Base-by-base conservation (phyloP, 148 eudicot genomes). In the Fallopia convolvulus region DNA sequence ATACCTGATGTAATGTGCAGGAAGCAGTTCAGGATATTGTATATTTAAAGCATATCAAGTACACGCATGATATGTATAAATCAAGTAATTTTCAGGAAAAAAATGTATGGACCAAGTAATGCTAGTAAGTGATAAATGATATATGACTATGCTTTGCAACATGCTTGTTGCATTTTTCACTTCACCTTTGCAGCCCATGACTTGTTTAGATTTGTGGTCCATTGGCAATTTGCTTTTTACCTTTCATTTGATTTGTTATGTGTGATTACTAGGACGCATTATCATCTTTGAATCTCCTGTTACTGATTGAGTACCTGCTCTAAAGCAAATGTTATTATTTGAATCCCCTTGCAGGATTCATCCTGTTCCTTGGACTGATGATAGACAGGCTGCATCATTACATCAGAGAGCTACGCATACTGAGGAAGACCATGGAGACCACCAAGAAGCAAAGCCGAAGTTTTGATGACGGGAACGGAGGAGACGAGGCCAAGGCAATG, bases 331-430 rank as follows among this genome's bases (percentile, higher is more conserved):
- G 30, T 26, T 26, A 26, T 26, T 26, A n/a, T 26, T 0, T 26
- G 46, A 72, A 44, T 44, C 47, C 32, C 15, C 33, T 47, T 81
- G 77, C 89, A 88, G 89, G 91, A 74, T 83, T 86, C 56, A 78
- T 84, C 46, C 74, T 86, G 40, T 86, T 84, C 82, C 85, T 88
- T 48, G 88, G 86, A 72, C 79, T 84, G 72, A 75, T 88, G 85
- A 81, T 84, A 79, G 86, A 81, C 77, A 86, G 82, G 80, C 70
- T 88, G 74, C 87, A 88, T 70, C 86, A 81, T 60, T 83, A 83
- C 79, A 79, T 88, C 4, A 75, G 87, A 75, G 91, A 86, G 61
- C 78, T 78, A 49, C 80, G 83, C 30, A 72, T 85, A 79, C 86
- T 88, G 18, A 75, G 85, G 50, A 82, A 81, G 85, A 77, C 84